Conservation (phyloP, 2,329 filamentous ascomycete genomes). For the Claviceps quebecensis region DNA sequence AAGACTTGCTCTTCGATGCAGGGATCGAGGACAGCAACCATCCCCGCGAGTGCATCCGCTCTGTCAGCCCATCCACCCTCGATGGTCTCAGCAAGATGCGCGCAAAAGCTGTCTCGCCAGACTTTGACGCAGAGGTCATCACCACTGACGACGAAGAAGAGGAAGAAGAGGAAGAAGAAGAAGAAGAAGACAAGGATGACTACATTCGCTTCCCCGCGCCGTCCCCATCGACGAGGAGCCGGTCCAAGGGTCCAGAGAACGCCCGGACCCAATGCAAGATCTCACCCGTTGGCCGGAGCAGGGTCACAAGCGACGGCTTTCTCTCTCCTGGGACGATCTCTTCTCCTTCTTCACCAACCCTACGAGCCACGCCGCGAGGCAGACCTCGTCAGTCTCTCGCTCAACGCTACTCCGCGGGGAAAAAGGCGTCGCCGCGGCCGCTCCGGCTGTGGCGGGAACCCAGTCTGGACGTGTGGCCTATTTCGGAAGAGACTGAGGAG, state of each 20-base stretch:
- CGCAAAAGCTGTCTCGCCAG: conserved; percentile 21
- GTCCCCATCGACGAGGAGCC: conserved; percentile 12
- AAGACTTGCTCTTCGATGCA: conserved; percentile 40
- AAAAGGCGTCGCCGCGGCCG: conserved; percentile 22
- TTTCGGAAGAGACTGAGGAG: conserved; percentile 44
- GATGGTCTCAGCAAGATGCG: conserved; percentile 33
- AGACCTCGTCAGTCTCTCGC: conserved; percentile 3
- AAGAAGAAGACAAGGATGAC: conserved; percentile 34
- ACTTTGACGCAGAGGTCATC: conserved; percentile 26
- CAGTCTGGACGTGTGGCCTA: conserved; percentile 45
- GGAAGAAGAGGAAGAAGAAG: too few relatives aligned
- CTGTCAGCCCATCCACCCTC: conserved; percentile 42
- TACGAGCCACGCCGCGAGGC: background rate
- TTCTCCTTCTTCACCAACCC: background rate
- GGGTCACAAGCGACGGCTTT: conserved; percentile 14
- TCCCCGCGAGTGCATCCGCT: conserved; percentile 33
- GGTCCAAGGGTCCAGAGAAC: conserved; percentile 28
- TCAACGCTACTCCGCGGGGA: conserved; percentile 3
- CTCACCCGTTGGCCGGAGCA: conserved; percentile 16
- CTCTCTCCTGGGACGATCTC: conserved; percentile 6
- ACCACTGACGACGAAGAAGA: too few relatives aligned
- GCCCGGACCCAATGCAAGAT: conserved; percentile 17
- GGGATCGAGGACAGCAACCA: conserved; percentile 39
- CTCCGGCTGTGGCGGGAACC: conserved; percentile 39
- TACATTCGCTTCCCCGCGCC: conserved; percentile 34